Evolutionary conservation across 345 rosid species (phyloP).

Genomic region (Anastatica hierochuntica): DNA sequence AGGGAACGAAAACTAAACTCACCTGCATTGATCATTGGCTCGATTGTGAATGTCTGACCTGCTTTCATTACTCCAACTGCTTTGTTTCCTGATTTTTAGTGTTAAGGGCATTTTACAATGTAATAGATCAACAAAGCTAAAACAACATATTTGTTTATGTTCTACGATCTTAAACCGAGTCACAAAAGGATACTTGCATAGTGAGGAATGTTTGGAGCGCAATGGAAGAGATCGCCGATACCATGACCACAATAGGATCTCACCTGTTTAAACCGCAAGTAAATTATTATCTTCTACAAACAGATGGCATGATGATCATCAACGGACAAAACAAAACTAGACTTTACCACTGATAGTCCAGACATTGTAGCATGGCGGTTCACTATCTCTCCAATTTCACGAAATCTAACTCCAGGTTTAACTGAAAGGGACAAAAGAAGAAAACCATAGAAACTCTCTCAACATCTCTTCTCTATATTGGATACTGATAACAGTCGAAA

Average conservation of each 20-base stretch:
- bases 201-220: constrained; percentile 97
- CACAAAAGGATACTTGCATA: constrained; percentile 67
- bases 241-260: constrained; percentile 94
- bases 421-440: constrained; percentile 32
- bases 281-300: constrained; percentile 1
- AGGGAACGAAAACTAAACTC: background rate
- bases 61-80: constrained; percentile 96
- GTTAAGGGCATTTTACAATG: constrained; percentile 31
- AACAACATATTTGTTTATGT: background rate
- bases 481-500: background rate
- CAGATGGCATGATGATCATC: background rate
- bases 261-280: constrained; percentile 44
- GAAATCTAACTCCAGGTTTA: constrained; percentile 90
- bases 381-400: constrained; percentile 86
- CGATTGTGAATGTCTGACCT: constrained; percentile 92
- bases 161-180: too few relatives aligned
- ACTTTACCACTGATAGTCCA: constrained; percentile 88
- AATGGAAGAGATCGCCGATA: constrained; percentile 93
- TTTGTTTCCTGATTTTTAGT: constrained; percentile 59
- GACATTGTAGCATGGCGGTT: constrained; percentile 90
- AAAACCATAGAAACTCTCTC: background rate
- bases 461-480: background rate
- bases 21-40: constrained; percentile 99
- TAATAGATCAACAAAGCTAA: background rate
- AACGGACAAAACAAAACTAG: background rate